phyloP scores from a whole-genome alignment of 257 asterid species.

The Forsythia suspensa region DNA sequence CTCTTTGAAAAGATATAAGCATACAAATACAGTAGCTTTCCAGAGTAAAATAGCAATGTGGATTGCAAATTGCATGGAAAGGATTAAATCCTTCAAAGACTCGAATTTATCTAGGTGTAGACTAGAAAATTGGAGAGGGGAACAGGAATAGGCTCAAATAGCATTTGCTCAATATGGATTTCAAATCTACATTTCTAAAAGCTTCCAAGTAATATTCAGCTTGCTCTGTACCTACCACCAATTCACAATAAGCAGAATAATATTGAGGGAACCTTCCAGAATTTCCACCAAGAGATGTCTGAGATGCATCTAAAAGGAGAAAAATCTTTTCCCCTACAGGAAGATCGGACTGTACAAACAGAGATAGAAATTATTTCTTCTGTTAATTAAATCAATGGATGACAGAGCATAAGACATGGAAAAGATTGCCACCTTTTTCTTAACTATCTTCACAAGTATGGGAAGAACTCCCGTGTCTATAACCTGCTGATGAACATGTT shows the following conservation, averaged over 20 bases:
- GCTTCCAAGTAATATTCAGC: conserved; percentile 5
- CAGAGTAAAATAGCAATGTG: neutral
- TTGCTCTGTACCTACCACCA: conserved; percentile 68
- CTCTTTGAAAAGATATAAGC: neutral
- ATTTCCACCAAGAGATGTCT: conserved; percentile 95
- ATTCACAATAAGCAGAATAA: conserved; percentile 81
- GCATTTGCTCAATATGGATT: conserved; percentile 5
- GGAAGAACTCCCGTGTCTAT: conserved; percentile 77
- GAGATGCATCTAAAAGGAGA: conserved; percentile 93
- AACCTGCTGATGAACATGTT: conserved; percentile 87
- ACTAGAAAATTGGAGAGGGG: neutral
- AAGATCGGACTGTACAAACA: conserved; percentile 61
- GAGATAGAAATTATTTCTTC: conserved; percentile 14
- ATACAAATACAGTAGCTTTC: neutral
- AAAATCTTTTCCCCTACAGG: conserved; percentile 84
- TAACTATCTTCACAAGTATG: conserved; percentile 80
- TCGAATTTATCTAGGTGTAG: neutral
- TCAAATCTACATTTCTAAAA: neutral
- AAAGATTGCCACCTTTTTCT: conserved; percentile 70
- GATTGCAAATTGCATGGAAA: neutral
- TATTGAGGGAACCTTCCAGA: conserved; percentile 92
- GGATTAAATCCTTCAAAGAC: neutral
- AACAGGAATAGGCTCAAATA: neutral
- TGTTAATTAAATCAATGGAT: conserved; percentile 9
- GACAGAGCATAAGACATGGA: neutral